Conservation (phyloP, 306 rosid species). For the Dalbergia oliveri region DNA sequence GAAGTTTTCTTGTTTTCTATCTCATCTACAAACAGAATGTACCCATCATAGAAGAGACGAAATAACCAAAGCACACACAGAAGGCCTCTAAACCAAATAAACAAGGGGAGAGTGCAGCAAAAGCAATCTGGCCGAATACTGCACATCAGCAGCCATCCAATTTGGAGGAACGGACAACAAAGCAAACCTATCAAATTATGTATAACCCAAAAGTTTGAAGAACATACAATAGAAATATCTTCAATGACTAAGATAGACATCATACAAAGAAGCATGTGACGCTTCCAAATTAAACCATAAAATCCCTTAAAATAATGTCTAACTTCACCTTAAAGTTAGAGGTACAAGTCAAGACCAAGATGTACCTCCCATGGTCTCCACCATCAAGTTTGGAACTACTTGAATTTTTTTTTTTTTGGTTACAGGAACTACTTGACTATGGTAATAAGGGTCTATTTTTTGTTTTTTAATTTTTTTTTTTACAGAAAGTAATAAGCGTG, state of each 20-base stretch:
- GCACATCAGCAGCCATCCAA: constrained; percentile 18
- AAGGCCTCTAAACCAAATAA: constrained; percentile 22
- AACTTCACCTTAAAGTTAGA: not conserved
- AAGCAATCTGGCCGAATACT: constrained; percentile 25
- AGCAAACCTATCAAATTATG: constrained; percentile 37
- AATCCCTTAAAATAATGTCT: not conserved
- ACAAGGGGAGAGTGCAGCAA: constrained; percentile 27
- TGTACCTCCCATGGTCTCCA: constrained; percentile 16
- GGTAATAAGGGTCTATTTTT: not conserved
- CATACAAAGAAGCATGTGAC: constrained; percentile 26
- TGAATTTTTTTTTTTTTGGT: too few relatives aligned
- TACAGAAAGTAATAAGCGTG: not conserved
- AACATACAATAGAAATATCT: constrained; percentile 4
- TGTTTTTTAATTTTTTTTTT: too few relatives aligned
- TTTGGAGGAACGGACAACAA: constrained; percentile 4
- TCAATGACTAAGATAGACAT: not conserved
- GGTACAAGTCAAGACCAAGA: constrained; percentile 21
- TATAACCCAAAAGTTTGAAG: constrained; percentile 12
- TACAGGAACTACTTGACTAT: not conserved
- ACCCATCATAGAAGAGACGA: constrained; percentile 15
- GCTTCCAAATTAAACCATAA: constrained; percentile 13
- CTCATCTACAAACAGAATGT: not conserved
- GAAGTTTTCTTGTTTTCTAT: not conserved
- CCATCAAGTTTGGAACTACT: constrained; percentile 21
- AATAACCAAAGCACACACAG: constrained; percentile 8